Conservation (phyloP, 257 asterid species). For the Solanum paucissectum region DNA sequence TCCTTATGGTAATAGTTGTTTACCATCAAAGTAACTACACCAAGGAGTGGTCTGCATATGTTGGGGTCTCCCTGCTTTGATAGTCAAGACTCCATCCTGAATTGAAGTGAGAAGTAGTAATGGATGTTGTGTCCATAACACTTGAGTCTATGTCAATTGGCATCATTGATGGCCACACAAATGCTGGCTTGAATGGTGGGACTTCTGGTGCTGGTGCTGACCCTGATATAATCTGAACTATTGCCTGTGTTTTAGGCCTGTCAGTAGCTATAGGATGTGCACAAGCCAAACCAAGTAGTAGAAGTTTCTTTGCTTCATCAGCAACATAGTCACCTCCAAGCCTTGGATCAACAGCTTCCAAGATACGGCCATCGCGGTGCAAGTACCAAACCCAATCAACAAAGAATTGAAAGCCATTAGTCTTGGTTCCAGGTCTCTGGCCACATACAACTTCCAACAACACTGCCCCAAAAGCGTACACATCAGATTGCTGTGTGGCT, state of each 20-base stretch:
- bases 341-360: conserved; percentile 61
- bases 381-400: conserved; percentile 87
- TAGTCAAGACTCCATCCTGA: conserved; percentile 55
- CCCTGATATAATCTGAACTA: conserved; percentile 57
- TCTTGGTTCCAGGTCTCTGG: conserved; percentile 53
- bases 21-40: conserved; percentile 31
- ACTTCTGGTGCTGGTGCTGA: conserved; percentile 45
- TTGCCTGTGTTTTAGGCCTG: conserved; percentile 50
- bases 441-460: conserved; percentile 67
- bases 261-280: conserved; percentile 59
- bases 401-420: conserved; percentile 35
- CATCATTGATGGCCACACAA: conserved; percentile 59
- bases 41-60: conserved; percentile 26
- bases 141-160: conserved; percentile 26
- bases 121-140: conserved; percentile 10
- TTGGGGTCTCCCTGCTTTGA: conserved; percentile 41
- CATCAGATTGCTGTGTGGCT: conserved; percentile 75
- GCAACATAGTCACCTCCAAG: conserved; percentile 33
- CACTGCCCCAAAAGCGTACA: conserved; percentile 78
- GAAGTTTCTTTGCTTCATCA: conserved; percentile 60
- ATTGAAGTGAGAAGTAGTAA: conserved; percentile 30
- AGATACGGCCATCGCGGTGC: conserved; percentile 52
- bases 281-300: conserved; percentile 71
- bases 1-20: conserved; percentile 11
- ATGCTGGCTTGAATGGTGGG: conserved; percentile 79